Evolutionary conservation across 108 stramenopile species (phyloP).

Genomic region (Seminavis robusta): DNA sequence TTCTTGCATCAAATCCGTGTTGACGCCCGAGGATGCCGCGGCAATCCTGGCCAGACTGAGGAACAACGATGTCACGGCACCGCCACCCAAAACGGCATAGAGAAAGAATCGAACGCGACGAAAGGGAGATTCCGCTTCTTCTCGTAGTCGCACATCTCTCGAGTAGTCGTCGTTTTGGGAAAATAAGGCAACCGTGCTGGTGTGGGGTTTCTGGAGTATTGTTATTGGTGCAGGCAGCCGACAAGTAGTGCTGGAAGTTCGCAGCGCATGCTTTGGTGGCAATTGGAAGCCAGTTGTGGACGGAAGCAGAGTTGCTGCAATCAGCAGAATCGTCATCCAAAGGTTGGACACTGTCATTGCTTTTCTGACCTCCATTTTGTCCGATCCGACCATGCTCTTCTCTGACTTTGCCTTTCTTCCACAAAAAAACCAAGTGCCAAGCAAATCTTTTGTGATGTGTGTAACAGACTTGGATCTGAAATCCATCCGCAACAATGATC

Average conservation of each 20-base stretch:
- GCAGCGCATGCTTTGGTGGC: no score
- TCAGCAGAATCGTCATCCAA: no score
- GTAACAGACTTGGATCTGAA: no score
- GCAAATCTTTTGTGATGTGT: no score
- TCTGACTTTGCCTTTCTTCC: no score
- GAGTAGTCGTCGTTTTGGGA: constrained; percentile 19
- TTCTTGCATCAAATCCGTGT: constrained; percentile 32
- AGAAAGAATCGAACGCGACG: constrained; percentile 33
- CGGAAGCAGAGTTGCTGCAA: no score
- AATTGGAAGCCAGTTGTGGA: no score
- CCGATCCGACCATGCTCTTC: no score
- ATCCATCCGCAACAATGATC: no score
- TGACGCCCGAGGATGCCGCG: constrained; percentile 31
- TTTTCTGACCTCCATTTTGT: no score
- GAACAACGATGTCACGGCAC: constrained; percentile 16
- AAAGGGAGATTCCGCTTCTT: constrained; percentile 41
- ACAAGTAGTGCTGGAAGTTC: neutral
- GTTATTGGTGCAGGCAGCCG: neutral
- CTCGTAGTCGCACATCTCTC: constrained; percentile 26
- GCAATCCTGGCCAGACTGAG: constrained; percentile 21
- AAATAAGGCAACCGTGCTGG: neutral
- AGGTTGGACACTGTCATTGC: no score
- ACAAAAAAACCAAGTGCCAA: no score
- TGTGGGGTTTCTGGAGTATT: neutral
- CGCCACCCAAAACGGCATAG: constrained; percentile 11